Base-by-base conservation (phyloP, 345 rosid genomes). In the Anacardium occidentale region DNA sequence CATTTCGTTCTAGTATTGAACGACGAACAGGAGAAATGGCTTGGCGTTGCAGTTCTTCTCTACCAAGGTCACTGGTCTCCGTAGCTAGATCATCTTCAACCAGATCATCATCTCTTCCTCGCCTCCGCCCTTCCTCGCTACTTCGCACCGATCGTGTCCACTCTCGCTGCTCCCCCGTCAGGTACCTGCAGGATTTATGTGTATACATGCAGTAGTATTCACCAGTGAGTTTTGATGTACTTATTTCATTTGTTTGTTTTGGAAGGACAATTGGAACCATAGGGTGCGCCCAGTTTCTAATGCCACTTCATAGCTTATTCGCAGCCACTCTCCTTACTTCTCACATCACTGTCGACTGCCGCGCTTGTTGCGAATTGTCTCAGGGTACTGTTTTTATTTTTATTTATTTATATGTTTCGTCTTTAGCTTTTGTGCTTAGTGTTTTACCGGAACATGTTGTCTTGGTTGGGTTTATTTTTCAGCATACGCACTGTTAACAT, bases 311-410 rank as follows among this genome's bases (percentile, higher is more conserved):
- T 59, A 71, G 81, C 76, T 51, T 59, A 74, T 48, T 71, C 60
- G 74, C 76, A 3, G 60, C 71, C n/a, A 24, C 81, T 48, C 20
- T 69, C 22, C 78, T 77, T 63, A 64, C 72, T 9, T 74, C 78
- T 29, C 78, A 74, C 68, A 68, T 79, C 34, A 68, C 82, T 1
- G 70, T 62, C 51, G 71, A 62, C 11, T 76, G 74, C 64, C 82
- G 82, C 20, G 69, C 77, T 34, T 80, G 53, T 20, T 73, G 77
- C 73, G 83, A 79, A 72, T 22, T 79, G 63, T 75, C 83, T 70
- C 83, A 76, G 47, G 83, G 83, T 79, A 71, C 58, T 13, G 20
- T 21, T 26, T 22, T 64, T 37, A 29, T 15, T 48, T 0, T 20
- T 60, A 47, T 37, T 14, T 52, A 1, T 20, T n/a, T 20, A 50